These are phyloP conservation scores for Neurospora tetraspora DNA, from an alignment of 495 filamentous ascomycete genomes.

Conservation along the genomic window DNA sequence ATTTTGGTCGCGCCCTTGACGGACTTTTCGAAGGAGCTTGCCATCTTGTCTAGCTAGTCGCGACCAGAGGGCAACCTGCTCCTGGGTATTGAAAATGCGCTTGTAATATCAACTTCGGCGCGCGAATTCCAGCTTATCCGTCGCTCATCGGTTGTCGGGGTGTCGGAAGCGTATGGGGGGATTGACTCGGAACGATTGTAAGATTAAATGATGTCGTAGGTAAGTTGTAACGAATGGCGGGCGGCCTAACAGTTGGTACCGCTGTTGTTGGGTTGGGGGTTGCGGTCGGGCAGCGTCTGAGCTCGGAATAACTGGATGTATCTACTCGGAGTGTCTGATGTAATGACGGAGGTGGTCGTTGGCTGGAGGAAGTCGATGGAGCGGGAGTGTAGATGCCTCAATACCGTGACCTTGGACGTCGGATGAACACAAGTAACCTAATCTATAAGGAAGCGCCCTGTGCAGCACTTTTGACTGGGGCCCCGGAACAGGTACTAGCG, in stretches of 20 bases:
- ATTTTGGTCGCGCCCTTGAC: conserved; percentile 91
- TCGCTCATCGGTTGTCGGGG: not conserved
- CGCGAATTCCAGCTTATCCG: not conserved
- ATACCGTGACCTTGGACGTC: not conserved
- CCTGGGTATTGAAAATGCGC: not conserved
- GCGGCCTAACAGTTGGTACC: not conserved
- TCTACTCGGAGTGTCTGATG: not conserved
- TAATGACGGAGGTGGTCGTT: not conserved
- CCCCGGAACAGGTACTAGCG: not conserved
- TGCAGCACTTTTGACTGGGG: not conserved
- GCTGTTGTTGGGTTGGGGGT: not conserved
- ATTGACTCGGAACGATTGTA: not conserved
- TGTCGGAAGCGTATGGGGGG: not conserved
- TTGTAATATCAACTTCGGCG: not conserved
- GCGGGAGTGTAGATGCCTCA: not conserved
- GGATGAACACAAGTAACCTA: not conserved
- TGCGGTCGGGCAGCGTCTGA: conserved; percentile 1
- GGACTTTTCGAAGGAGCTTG: conserved; percentile 80
- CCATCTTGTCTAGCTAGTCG: conserved; percentile 41
- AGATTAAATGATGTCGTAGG: not conserved
- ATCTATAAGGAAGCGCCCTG: not conserved
- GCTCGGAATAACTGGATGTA: not conserved
- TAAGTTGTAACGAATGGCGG: not conserved
- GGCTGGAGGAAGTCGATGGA: not conserved
- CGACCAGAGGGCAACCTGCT: conserved; percentile 1